Evolutionary conservation across 352 stramenopile species (phyloP), one percentile per base, ranked within the genome.

Genomic region (Thalassiosira tumida): DNA sequence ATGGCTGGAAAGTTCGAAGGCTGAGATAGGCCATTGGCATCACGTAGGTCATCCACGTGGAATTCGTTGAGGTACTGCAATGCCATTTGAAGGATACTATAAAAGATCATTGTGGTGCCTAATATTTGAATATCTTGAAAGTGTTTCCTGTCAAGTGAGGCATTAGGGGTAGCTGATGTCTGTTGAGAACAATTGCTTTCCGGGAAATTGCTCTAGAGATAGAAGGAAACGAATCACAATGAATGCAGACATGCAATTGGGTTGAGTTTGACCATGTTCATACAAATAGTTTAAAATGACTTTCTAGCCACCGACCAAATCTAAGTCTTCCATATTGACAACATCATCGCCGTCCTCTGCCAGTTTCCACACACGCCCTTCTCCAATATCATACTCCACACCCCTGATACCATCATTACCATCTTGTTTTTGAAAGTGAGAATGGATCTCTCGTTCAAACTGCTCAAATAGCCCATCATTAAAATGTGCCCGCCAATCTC

Each of bases 331-430:
- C n/a, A n/a, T n/a, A n/a, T n/a, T n/a, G n/a, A n/a, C n/a, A n/a
- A n/a, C n/a, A n/a, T n/a, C n/a, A n/a, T n/a, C n/a, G n/a, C n/a
- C n/a, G n/a, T n/a, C n/a, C n/a, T n/a, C n/a, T n/a, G n/a, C n/a
- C n/a, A n/a, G n/a, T n/a, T 70, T 84, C 76, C 76, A 84, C 40
- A 74, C 26, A 5, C 14, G 2, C 50, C 76, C 76, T 51, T 74
- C 50, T 37, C 76, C 76, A 84, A 84, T 84, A 74, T 84, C 76
- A 74, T 84, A 84, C 14, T 74, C 54, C 76, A 84, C 73, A 74
- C 33, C 54, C 29, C 73, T 21, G 21, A 21, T 10, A 59, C 21
- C 21, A 59, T 21, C 47, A 59, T 59, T 29, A 47, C n/a, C 75
- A 47, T 21, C 26, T 14, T 70, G 35, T 3, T 17, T 29, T 15